These are phyloP conservation scores for Crucibulum laeve DNA, from an alignment of 768 basidiomycete species.

Conservation along the genomic window DNA sequence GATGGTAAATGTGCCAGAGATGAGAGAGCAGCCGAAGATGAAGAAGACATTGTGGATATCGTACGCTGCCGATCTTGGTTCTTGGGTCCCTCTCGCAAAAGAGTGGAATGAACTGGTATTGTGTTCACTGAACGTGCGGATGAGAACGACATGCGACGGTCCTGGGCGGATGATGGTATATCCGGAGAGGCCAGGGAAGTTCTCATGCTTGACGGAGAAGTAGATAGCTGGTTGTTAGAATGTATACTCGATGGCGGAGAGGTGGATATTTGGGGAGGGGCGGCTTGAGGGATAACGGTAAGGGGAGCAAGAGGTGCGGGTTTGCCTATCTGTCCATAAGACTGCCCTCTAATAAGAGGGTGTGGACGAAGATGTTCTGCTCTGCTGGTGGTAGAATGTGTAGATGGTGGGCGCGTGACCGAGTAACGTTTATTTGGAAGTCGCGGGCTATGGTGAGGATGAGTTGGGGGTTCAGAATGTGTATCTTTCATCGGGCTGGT, in stretches of 20 bases:
- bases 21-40: constrained; percentile 52
- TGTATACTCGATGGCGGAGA: constrained; percentile 24
- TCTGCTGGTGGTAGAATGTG: constrained; percentile 45
- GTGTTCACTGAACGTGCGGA: constrained; percentile 59
- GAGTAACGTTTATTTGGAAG: constrained; percentile 33
- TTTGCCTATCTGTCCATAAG: constrained; percentile 50
- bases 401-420: constrained; percentile 58
- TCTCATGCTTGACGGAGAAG: constrained; percentile 29
- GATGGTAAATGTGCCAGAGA: constrained; percentile 52
- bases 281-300: constrained; percentile 51
- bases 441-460: constrained; percentile 22
- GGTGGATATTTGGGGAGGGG: constrained; percentile 37
- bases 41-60: constrained; percentile 52
- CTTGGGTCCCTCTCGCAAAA: constrained; percentile 22
- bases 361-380: constrained; percentile 54
- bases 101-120: constrained; percentile 38
- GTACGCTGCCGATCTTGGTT: constrained; percentile 46
- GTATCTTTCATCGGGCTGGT: constrained; percentile 1
- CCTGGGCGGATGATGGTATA: constrained; percentile 21
- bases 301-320: constrained; percentile 64
- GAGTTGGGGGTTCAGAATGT: constrained; percentile 13
- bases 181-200: constrained; percentile 22
- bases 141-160: constrained; percentile 51
- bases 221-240: constrained; percentile 17
- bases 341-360: constrained; percentile 73